phyloP scores from a whole-genome alignment of 2,329 filamentous ascomycete genomes.

The Diaporthe vexans region DNA sequence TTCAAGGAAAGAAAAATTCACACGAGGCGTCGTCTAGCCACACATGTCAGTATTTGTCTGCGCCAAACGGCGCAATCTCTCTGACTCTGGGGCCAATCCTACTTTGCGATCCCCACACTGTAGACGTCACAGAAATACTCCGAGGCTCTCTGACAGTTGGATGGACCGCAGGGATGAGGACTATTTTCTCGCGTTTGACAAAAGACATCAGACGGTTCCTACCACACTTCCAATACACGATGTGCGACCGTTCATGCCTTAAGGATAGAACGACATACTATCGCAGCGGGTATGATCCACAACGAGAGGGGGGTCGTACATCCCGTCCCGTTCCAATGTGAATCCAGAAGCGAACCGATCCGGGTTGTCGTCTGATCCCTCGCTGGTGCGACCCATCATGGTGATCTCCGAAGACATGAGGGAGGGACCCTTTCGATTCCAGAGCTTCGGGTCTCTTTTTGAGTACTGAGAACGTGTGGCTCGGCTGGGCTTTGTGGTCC shows the following conservation, averaged over 20 bases:
- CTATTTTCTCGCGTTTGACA: conserved; percentile 21
- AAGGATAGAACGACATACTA: background rate
- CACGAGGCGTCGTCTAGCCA: background rate
- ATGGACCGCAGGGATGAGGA: conserved; percentile 19
- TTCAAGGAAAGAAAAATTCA: background rate
- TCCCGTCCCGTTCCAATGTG: background rate
- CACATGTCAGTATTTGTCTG: conserved; percentile 14
- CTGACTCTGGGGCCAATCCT: background rate
- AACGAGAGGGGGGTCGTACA: background rate
- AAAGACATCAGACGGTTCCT: conserved; percentile 26
- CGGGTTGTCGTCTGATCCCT: conserved; percentile 24
- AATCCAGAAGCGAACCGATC: conserved; percentile 9
- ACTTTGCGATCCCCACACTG: conserved; percentile 23
- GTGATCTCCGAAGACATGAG: conserved; percentile 8
- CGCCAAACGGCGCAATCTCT: background rate
- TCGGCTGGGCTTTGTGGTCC: background rate
- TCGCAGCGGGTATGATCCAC: conserved; percentile 1
- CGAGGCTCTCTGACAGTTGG: conserved; percentile 28
- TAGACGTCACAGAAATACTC: conserved; percentile 27
- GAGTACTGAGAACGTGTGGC: background rate
- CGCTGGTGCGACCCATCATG: conserved; percentile 18
- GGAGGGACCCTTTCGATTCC: conserved; percentile 18
- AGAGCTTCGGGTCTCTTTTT: conserved; percentile 12
- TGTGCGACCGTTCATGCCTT: conserved; percentile 38
- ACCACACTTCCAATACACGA: conserved; percentile 36